These are phyloP conservation scores for Penstemon davidsonii DNA, from an alignment of 257 asterid species.

Conservation along the genomic window DNA sequence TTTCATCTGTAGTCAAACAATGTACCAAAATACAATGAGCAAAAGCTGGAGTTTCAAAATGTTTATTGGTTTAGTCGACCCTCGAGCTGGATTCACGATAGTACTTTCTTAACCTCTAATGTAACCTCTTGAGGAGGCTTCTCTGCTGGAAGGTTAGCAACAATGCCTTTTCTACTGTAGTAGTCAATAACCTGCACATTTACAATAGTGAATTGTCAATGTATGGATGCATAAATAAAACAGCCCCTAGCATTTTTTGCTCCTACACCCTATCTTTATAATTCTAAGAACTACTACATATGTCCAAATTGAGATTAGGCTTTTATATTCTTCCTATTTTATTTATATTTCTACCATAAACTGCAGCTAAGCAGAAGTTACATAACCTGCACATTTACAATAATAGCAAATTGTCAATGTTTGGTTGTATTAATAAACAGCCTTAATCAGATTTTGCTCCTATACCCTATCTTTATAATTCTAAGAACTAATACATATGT, in stretches of 20 bases:
- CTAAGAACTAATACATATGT: no score
- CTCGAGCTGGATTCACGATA: conserved; percentile 38
- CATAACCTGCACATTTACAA: not conserved
- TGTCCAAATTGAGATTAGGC: no score
- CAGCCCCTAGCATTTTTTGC: not conserved
- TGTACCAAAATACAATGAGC: conserved; percentile 25
- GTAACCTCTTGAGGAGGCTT: conserved; percentile 69
- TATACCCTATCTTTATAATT: no score
- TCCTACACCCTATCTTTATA: no score
- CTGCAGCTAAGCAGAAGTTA: conserved; percentile 6
- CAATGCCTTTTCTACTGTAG: conserved; percentile 55
- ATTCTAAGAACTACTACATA: no score
- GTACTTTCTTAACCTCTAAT: conserved; percentile 59
- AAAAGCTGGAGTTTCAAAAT: conserved; percentile 10
- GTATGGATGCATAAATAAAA: not conserved
- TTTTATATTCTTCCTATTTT: not conserved
- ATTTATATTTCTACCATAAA: not conserved
- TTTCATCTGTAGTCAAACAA: conserved; percentile 20
- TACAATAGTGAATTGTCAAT: not conserved
- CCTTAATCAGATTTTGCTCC: no score
- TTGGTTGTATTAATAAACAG: not conserved
- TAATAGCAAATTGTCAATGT: not conserved
- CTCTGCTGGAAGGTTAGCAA: conserved; percentile 72
- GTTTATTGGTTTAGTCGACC: conserved; percentile 22
- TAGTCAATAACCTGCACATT: conserved; percentile 61